phyloP scores from a whole-genome alignment of 78 protist genomes.

The Dictyostelium purpureum region DNA sequence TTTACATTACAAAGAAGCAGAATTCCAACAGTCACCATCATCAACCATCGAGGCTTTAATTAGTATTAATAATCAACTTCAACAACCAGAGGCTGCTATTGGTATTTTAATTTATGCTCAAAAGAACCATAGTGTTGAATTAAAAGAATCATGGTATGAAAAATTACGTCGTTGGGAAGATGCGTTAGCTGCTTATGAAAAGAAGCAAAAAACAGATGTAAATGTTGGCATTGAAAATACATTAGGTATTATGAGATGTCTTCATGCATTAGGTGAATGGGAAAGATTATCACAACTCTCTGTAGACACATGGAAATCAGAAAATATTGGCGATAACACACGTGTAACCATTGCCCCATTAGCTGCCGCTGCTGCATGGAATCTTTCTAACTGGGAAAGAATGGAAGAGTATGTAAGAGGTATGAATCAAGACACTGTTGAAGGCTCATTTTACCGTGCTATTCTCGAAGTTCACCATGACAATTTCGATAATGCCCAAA shows the following conservation, averaged over 20 bases:
- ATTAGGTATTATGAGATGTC: slow-evolving; percentile 95
- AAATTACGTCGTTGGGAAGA: slow-evolving; percentile 97
- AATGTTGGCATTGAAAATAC: slow-evolving; percentile 13
- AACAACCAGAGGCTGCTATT: slow-evolving; percentile 96
- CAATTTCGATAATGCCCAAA: slow-evolving; percentile 46
- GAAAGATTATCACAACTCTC: slow-evolving; percentile 80
- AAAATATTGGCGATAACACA: slow-evolving; percentile 8
- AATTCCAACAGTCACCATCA: slow-evolving; percentile 77
- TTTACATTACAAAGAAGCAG: slow-evolving; percentile 93
- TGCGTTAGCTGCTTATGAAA: slow-evolving; percentile 92
- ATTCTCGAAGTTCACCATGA: slow-evolving; percentile 84
- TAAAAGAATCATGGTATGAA: slow-evolving; percentile 96
- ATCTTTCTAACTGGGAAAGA: slow-evolving; percentile 84
- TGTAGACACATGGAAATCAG: slow-evolving; percentile 71
- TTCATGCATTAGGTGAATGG: slow-evolving; percentile 96
- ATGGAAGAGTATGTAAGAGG: slow-evolving; percentile 78
- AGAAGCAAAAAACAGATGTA: slow-evolving; percentile 79
- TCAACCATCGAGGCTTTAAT: slow-evolving; percentile 92
- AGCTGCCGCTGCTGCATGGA: slow-evolving; percentile 95
- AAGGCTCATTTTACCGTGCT: slow-evolving; percentile 86
- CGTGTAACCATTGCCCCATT: slow-evolving; percentile 86
- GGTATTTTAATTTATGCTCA: slow-evolving; percentile 91
- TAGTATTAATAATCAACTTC: slow-evolving; percentile 94
- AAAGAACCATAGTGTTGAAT: slow-evolving; percentile 64
- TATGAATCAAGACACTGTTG: slow-evolving; percentile 73